Conservation (phyloP, 768 basidiomycete genomes). For the Tylopilus felleus region DNA sequence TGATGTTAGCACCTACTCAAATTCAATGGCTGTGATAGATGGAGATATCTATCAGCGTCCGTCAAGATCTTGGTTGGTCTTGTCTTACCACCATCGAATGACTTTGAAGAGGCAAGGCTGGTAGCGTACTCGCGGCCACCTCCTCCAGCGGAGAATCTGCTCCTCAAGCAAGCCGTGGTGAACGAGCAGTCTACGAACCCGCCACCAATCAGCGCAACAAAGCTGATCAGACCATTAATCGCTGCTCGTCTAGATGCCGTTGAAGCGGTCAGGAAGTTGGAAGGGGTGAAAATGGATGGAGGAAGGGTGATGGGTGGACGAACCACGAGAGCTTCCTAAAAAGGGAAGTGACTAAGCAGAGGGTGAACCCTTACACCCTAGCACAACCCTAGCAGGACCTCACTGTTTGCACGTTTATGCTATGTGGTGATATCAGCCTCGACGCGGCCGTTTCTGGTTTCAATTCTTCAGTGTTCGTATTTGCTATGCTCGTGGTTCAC, state of each 20-base stretch:
- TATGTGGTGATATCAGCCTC: conserved; percentile 33
- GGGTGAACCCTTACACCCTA: conserved; percentile 21
- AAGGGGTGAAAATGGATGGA: background rate
- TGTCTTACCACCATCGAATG: conserved; percentile 4
- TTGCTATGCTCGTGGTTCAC: conserved; percentile 59
- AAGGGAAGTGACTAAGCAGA: conserved; percentile 24
- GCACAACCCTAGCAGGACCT: conserved; percentile 14
- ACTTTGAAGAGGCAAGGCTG: conserved; percentile 21
- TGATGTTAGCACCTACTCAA: background rate
- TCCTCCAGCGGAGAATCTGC: conserved; percentile 40
- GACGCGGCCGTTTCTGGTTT: conserved; percentile 27
- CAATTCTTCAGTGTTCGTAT: conserved; percentile 21
- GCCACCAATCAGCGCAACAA: conserved; percentile 20
- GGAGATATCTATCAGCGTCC: conserved; percentile 34
- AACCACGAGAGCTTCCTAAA: conserved; percentile 22
- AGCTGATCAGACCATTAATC: conserved; percentile 32
- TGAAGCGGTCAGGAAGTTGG: background rate
- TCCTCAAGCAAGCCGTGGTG: conserved; percentile 23
- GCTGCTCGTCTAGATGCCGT: conserved; percentile 30
- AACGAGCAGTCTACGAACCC: background rate
- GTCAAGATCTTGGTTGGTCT: conserved; percentile 38
- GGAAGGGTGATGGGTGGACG: background rate
- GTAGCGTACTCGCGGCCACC: conserved; percentile 38
- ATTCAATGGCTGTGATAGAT: conserved; percentile 10
- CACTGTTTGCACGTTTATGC: conserved; percentile 32